These are phyloP conservation scores for Psidium guajava DNA, from an alignment of 345 rosid genomes.

Conservation along the genomic window DNA sequence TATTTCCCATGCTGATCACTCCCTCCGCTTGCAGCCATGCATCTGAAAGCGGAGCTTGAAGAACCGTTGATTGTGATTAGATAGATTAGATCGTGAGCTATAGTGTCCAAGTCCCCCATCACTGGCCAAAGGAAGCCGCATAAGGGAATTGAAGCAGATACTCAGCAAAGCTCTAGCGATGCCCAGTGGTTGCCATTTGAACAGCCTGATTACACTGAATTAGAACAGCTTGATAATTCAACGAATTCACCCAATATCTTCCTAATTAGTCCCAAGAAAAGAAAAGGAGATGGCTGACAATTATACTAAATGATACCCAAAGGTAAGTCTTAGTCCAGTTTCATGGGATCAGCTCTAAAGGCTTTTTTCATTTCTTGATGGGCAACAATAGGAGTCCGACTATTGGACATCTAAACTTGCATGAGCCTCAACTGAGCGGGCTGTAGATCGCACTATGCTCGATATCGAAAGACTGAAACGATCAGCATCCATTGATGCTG, in stretches of 20 bases:
- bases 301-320: neutral
- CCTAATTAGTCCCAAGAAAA: neutral
- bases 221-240: neutral
- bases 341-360: neutral
- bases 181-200: neutral
- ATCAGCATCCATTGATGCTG: neutral
- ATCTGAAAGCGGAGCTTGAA: constrained; percentile 83
- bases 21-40: constrained; percentile 70
- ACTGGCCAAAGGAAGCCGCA: constrained; percentile 64
- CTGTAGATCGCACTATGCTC: neutral
- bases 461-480: neutral
- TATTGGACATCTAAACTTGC: too few relatives aligned
- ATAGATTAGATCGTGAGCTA: constrained; percentile 60
- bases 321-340: neutral
- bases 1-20: constrained; percentile 22
- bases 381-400: neutral
- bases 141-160: neutral
- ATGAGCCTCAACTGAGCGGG: too few relatives aligned
- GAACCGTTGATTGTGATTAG: constrained; percentile 44
- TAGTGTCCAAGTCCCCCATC: constrained; percentile 50
- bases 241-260: neutral
- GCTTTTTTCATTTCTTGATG: neutral
- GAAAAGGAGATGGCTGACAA: neutral
- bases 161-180: neutral
- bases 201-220: neutral